Evolutionary conservation across 2,329 filamentous ascomycete genomes (phyloP).

Genomic region (Fusarium stilboides): DNA sequence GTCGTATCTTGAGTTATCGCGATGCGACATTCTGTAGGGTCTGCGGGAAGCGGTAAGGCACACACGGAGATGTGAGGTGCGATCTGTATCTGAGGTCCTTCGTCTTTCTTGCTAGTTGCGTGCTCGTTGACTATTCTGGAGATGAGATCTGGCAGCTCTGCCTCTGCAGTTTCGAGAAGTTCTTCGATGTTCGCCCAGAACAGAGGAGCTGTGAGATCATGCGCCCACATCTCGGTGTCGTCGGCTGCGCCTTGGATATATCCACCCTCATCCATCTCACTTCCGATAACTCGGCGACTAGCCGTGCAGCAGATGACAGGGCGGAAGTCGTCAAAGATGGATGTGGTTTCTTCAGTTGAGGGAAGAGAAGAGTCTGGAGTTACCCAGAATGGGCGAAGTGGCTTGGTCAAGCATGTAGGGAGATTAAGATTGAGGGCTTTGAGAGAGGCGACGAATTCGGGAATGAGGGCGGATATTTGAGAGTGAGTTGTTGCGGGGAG

Average conservation of each 20-base stretch:
- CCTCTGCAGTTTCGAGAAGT: slow-evolving; percentile 76
- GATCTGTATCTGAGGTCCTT: slow-evolving; percentile 49
- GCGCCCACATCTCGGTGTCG: slow-evolving; percentile 94
- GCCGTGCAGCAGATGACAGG: slow-evolving; percentile 89
- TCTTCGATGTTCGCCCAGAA: slow-evolving; percentile 81
- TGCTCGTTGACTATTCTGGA: slow-evolving; percentile 58
- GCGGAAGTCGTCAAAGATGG: slow-evolving; percentile 72
- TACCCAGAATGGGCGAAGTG: slow-evolving; percentile 84
- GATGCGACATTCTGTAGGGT: slow-evolving; percentile 57
- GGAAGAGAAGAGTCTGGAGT: slow-evolving; percentile 75
- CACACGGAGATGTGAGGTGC: slow-evolving; percentile 58
- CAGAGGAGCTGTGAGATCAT: slow-evolving; percentile 80
- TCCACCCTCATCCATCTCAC: slow-evolving; percentile 72
- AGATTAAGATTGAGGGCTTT: slow-evolving; percentile 72
- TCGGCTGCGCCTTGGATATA: slow-evolving; percentile 97
- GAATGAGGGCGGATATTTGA: slow-evolving; percentile 78
- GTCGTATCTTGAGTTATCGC: slow-evolving; percentile 61
- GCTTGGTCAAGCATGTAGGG: slow-evolving; percentile 73
- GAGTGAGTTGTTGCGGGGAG: slow-evolving; percentile 80
- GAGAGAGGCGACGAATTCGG: slow-evolving; percentile 68
- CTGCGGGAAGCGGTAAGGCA: slow-evolving; percentile 49
- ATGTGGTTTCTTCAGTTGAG: slow-evolving; percentile 45
- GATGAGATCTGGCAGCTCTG: slow-evolving; percentile 71
- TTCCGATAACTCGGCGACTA: slow-evolving; percentile 78
- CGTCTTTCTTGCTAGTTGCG: slow-evolving; percentile 22